phyloP scores from a whole-genome alignment of 495 filamentous ascomycete species.

The Penicillium dipodomyicola region DNA sequence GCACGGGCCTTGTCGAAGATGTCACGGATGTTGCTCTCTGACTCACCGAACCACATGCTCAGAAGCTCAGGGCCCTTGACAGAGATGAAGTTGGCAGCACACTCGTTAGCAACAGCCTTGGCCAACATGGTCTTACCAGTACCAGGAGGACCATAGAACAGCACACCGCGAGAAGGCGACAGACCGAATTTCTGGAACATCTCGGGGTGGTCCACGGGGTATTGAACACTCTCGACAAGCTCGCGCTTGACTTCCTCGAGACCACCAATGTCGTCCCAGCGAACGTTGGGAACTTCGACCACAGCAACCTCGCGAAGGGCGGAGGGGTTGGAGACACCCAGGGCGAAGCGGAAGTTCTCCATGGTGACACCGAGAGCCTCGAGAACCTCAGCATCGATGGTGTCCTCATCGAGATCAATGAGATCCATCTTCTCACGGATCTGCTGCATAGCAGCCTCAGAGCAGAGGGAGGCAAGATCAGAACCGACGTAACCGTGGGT shows the following conservation, averaged over 20 bases:
- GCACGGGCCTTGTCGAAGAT: constrained; percentile 99
- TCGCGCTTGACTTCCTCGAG: constrained; percentile 98
- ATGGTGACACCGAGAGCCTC: constrained; percentile 98
- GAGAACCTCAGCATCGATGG: constrained; percentile 96
- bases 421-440: constrained; percentile 99
- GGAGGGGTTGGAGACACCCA: constrained; percentile 97
- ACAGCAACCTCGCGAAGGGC: constrained; percentile 98
- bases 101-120: constrained; percentile 99
- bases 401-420: constrained; percentile 98
- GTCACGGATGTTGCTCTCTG: constrained; percentile 98
- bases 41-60: constrained; percentile 99
- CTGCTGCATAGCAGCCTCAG: constrained; percentile 99
- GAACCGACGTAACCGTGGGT: constrained; percentile 99
- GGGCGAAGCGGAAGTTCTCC: constrained; percentile 99
- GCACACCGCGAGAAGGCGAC: constrained; percentile 94
- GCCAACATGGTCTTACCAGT: constrained; percentile 99
- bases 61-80: constrained; percentile 97
- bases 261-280: constrained; percentile 99
- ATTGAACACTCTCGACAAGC: constrained; percentile 98
- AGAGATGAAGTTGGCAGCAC: constrained; percentile 98
- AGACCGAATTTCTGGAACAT: constrained; percentile 99
- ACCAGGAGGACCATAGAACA: constrained; percentile 98
- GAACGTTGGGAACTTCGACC: constrained; percentile 97
- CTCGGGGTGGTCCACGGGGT: constrained; percentile 98
- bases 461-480: constrained; percentile 97